phyloP scores from a whole-genome alignment of 192 early-diverging fungal genomes.

The Coemansia sp. region DNA sequence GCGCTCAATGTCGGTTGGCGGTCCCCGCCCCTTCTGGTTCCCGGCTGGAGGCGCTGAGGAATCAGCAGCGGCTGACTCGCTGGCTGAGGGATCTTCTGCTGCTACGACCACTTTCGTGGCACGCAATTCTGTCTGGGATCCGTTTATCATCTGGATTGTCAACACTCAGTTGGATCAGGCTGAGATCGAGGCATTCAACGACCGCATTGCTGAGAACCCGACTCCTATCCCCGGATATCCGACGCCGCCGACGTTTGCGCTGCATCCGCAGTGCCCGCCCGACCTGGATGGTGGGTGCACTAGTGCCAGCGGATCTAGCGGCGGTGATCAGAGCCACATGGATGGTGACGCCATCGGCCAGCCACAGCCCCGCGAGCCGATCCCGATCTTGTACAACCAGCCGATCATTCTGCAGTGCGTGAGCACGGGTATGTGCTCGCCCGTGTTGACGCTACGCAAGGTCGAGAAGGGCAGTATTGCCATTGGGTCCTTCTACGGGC shows the following conservation, averaged over 20 bases:
- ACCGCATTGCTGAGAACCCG: conserved; percentile 39
- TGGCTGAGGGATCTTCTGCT: conserved; percentile 2
- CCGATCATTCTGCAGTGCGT: conserved; percentile 83
- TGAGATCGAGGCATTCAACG: conserved; percentile 60
- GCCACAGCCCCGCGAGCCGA: conserved; percentile 54
- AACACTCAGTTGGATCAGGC: conserved; percentile 61
- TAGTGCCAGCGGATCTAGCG: conserved; percentile 6
- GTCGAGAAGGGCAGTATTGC: conserved; percentile 83
- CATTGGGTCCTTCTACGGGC: conserved; percentile 58
- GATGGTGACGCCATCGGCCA: conserved; percentile 23
- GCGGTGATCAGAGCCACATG: conserved; percentile 17
- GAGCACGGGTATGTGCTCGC: conserved; percentile 80
- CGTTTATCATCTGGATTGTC: conserved; percentile 83
- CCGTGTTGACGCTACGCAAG: conserved; percentile 80
- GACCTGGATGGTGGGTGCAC: conserved; percentile 27
- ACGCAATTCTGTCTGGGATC: conserved; percentile 79
- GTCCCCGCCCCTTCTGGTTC: conserved; percentile 56
- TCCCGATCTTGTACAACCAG: conserved; percentile 85
- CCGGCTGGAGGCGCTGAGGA: conserved; percentile 25
- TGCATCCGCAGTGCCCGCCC: conserved; percentile 61
- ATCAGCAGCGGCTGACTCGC: not conserved
- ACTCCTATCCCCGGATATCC: conserved; percentile 63
- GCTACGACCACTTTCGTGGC: conserved; percentile 70
- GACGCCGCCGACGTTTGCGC: conserved; percentile 73
- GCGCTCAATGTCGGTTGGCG: conserved; percentile 52